Conservation (phyloP, 2,329 filamentous ascomycete genomes). For the Capronia coronata region DNA sequence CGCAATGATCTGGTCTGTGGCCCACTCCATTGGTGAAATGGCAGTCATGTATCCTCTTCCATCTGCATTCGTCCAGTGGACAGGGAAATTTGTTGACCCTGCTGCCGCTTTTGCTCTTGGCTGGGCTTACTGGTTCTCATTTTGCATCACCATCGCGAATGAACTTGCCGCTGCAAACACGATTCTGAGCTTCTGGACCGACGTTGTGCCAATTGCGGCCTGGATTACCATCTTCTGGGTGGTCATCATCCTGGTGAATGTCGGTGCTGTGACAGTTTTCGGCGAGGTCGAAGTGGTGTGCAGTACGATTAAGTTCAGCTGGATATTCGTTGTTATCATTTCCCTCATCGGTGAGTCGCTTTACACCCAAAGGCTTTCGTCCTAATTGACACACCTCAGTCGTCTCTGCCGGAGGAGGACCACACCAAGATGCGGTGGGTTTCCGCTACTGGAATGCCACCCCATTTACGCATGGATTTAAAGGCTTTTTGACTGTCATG, state of each 20-base stretch:
- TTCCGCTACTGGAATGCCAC: constrained; percentile 43
- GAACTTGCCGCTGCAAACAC: constrained; percentile 40
- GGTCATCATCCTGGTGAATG: constrained; percentile 37
- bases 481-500: constrained; percentile 37
- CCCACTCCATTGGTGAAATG: constrained; percentile 45
- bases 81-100: constrained; percentile 41
- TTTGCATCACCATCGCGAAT: constrained; percentile 38
- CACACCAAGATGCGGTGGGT: constrained; percentile 35
- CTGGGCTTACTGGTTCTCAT: constrained; percentile 45
- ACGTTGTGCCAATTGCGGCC: constrained; percentile 38
- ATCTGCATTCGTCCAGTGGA: constrained; percentile 45
- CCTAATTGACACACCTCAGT: constrained; percentile 29
- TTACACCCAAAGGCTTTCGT: neutral
- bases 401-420: constrained; percentile 42
- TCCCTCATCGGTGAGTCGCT: constrained; percentile 32
- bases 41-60: constrained; percentile 44
- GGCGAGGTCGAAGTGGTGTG: constrained; percentile 43
- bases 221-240: constrained; percentile 38
- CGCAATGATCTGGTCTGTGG: constrained; percentile 41
- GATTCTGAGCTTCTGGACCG: constrained; percentile 42
- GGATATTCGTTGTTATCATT: constrained; percentile 46
- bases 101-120: constrained; percentile 43
- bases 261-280: constrained; percentile 41
- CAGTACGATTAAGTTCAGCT: constrained; percentile 43
- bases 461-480: constrained; percentile 42